Percentiles rank a stretch among this genome's conserved stretches.
Evolutionary conservation across 441 rosid genomes (phyloP).

Genomic region (Gossypium lobatum): DNA sequence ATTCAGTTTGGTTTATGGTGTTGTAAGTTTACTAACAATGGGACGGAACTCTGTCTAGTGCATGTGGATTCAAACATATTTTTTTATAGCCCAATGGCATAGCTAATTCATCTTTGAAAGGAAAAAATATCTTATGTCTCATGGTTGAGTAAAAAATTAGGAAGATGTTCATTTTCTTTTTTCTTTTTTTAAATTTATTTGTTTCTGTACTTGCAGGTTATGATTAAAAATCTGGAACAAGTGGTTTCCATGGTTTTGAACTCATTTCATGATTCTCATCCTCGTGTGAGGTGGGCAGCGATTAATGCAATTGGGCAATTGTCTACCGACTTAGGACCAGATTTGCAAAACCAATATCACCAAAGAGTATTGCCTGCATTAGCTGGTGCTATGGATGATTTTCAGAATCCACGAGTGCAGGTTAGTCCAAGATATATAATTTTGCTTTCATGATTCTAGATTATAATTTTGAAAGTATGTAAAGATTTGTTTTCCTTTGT

Average conservation of each 20-base stretch:
- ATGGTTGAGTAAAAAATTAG: neutral
- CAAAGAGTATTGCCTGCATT: conserved; percentile 73
- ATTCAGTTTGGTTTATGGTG: neutral
- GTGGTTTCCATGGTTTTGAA: conserved; percentile 73
- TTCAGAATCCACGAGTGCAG: conserved; percentile 90
- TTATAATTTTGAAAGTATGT: neutral
- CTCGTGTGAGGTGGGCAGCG: conserved; percentile 96
- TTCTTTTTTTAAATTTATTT: neutral
- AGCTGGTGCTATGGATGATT: conserved; percentile 86
- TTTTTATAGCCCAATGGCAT: conserved; percentile 20
- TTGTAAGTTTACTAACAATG: neutral
- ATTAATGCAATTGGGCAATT: conserved; percentile 82
- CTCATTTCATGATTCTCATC: conserved; percentile 79
- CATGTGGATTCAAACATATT: neutral
- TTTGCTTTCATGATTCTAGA: neutral
- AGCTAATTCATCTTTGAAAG: neutral
- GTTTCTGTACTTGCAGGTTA: conserved; percentile 40
- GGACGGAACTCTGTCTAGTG: neutral
- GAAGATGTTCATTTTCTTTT: neutral
- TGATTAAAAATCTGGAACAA: conserved; percentile 73
- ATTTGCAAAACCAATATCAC: conserved; percentile 87
- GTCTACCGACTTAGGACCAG: conserved; percentile 95
- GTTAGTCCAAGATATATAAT: conserved; percentile 26
- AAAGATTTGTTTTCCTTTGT: conserved; percentile 3
- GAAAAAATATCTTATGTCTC: neutral